Base-by-base conservation (phyloP, 345 rosid species). In the Eucalyptus albens region DNA sequence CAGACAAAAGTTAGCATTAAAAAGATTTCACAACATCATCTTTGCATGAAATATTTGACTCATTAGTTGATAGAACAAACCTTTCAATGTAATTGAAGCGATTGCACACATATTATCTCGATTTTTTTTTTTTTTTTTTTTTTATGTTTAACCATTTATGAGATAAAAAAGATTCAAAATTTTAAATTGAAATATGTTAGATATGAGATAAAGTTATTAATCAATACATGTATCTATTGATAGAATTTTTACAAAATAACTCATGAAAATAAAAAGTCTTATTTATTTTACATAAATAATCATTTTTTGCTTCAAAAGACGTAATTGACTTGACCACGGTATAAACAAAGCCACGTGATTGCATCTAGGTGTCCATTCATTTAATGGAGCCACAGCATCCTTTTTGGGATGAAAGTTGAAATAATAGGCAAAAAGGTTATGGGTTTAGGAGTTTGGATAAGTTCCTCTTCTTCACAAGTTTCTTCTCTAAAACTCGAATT, bases 131-230 rank as follows among this genome's bases (percentile, higher is more conserved):
- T 37, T 37, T 37, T 37, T 37, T 37, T n/a, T 62, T 60, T 60
- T 11, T 37, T 4, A 9, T 49, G 9, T 62, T 6, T 13, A 2
- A 4, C n/a, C 5, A 0, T 62, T 62, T 29, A 62, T 62, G 33
- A 62, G 33, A 62, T 29, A 62, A 29, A 62, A 62, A 29, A 14
- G 29, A 29, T 62, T 14, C 17, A 62, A 62, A 62, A 14, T 29
- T 29, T 62, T 6, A 62, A 62, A 62, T 62, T 29, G 16, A 62
- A 62, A 29, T 62, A 62, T 13, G 72, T 29, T 62, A 62, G 17
- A 62, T 15, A 12, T 62, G 9, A 62, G 72, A 62, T 60, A 29
- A 62, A 62, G 2, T 29, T 62, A 27, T 62, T 62, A 13, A 62
- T 62, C 69, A 27, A 27, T 62, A 62, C 33, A 62, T 29, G 0